Evolutionary conservation across 1,139 yeast genomes (phyloP), one percentile per base, ranked within the genome.

Genomic region (Geotrichum macrosporum): DNA sequence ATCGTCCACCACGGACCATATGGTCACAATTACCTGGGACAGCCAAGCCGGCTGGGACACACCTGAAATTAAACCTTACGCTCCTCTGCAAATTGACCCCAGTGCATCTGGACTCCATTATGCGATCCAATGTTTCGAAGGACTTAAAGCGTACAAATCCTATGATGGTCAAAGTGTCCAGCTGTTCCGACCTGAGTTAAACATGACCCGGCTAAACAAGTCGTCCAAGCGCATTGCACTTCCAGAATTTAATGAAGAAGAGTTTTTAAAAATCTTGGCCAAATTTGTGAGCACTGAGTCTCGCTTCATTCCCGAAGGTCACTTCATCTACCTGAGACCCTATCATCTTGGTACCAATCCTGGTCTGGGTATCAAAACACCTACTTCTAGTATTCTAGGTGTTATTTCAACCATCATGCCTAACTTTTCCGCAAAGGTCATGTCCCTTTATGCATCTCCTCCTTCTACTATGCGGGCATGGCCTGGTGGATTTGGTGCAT

Each of bases 401-500:
- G 60, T 69, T 38, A 65, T 70, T 56, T 69, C 71, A 41, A 62
- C 69, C 36, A 64, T 70, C 30, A 63, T 68, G 63, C 62, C 61
- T 20, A 53, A 53, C 32, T 51, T 55, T 42, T 52, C 58, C 44
- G 47, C 52, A 24, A 63, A 64, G 57, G 69, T 73, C 8, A 65
- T 70, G 44, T 64, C 66, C 40, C 62, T 70, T 57, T 70, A 63
- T 51, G 53, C 57, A 41, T 60, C 64, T n/a, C 54, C 56, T 58
- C 73, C 59, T 55, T 69, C 44, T 60, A 61, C 59, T 19, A 70
- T 71, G 31, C 66, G 75, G 56, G 74, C 74, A 3, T 71, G 74
- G 74, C 74, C 73, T 41, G 73, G 74, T 41, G 75, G 75, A 47
- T 70, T 68, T 47, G 75, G 75, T 33, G 61, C 66, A 60, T 66